Conservation (phyloP, 768 basidiomycete genomes). For the Dioszegia aurantiaca region DNA sequence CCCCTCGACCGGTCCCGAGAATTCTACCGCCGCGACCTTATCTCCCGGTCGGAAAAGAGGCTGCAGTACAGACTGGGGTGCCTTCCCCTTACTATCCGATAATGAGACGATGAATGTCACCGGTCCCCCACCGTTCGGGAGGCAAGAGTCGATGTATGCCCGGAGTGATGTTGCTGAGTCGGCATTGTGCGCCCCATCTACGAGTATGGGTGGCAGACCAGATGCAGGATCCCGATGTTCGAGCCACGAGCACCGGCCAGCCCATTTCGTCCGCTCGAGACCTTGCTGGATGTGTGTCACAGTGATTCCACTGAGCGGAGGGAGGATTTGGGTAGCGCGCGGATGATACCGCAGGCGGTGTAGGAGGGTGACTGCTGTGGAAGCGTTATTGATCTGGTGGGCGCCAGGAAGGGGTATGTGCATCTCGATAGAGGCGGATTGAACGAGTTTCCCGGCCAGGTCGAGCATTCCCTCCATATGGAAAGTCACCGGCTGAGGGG, state of each 20-base stretch:
- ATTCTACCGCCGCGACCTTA: slow-evolving; percentile 43
- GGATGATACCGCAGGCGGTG: slow-evolving; percentile 59
- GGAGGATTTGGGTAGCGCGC: slow-evolving; percentile 38
- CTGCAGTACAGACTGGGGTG: slow-evolving; percentile 65
- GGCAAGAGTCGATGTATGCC: slow-evolving; percentile 60
- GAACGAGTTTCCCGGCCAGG: too few relatives aligned
- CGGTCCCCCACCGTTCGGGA: slow-evolving; percentile 21
- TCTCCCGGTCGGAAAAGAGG: slow-evolving; percentile 62
- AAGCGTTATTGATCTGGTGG: slow-evolving; percentile 84
- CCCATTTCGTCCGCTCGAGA: slow-evolving; percentile 66
- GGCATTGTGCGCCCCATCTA: slow-evolving; percentile 91
- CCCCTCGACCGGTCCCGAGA: slow-evolving; percentile 63
- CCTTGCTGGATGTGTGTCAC: slow-evolving; percentile 60
- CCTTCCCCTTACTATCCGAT: slow-evolving; percentile 84
- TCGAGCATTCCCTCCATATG: not conserved
- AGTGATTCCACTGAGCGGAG: slow-evolving; percentile 54
- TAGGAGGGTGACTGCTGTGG: slow-evolving; percentile 64
- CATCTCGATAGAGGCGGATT: not conserved
- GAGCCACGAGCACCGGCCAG: slow-evolving; percentile 72
- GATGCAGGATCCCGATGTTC: slow-evolving; percentile 6
- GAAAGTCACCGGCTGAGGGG: not conserved
- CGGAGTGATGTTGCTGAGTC: slow-evolving; percentile 70
- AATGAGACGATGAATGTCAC: slow-evolving; percentile 67
- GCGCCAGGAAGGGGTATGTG: slow-evolving; percentile 63
- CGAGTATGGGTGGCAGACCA: slow-evolving; percentile 57